These are phyloP conservation scores for Scytalidium sp. DNA, from an alignment of 2,329 filamentous ascomycete genomes.

Conservation along the genomic window DNA sequence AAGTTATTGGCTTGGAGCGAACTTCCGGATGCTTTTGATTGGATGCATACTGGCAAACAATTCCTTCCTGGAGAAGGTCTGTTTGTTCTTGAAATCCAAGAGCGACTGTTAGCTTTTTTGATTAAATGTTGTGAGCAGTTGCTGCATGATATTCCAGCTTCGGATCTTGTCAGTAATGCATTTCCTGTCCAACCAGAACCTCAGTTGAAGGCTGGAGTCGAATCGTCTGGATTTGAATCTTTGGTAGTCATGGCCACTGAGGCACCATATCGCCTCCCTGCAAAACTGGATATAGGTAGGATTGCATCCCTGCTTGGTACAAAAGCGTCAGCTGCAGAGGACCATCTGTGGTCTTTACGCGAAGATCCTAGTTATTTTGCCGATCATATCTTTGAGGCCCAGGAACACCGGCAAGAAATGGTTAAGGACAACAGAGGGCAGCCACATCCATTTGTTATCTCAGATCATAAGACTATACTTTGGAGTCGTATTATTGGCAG, in stretches of 20 bases:
- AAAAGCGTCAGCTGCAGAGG: slow-evolving; percentile 39
- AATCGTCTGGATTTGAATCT: slow-evolving; percentile 32
- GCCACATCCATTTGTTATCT: slow-evolving; percentile 10
- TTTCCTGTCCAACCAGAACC: slow-evolving; percentile 38
- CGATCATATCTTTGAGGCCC: slow-evolving; percentile 36
- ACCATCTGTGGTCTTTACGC: slow-evolving; percentile 52
- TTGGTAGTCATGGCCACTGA: slow-evolving; percentile 42
- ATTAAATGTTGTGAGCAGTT: slow-evolving; percentile 43
- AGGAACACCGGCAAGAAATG: slow-evolving; percentile 44
- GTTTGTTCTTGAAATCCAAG: slow-evolving; percentile 47
- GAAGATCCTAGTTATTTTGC: slow-evolving; percentile 59
- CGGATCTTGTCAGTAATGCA: slow-evolving; percentile 23
- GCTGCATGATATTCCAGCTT: slow-evolving; percentile 45
- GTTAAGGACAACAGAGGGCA: slow-evolving; percentile 36
- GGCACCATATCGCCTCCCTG: slow-evolving; percentile 50
- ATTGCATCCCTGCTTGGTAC: slow-evolving; percentile 43
- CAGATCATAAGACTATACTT: slow-evolving; percentile 22
- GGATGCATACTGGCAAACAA: slow-evolving; percentile 31
- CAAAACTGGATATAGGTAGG: slow-evolving; percentile 40
- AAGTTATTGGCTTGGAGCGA: slow-evolving; percentile 33
- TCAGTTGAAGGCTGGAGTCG: slow-evolving; percentile 21
- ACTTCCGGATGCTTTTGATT: slow-evolving; percentile 34
- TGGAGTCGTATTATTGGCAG: slow-evolving; percentile 37
- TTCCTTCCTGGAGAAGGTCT: slow-evolving; percentile 45
- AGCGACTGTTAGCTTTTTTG: slow-evolving; percentile 45